These are phyloP conservation scores for Pilasporangium apinafurcum DNA, from an alignment of 352 stramenopile genomes.

Conservation along the genomic window DNA sequence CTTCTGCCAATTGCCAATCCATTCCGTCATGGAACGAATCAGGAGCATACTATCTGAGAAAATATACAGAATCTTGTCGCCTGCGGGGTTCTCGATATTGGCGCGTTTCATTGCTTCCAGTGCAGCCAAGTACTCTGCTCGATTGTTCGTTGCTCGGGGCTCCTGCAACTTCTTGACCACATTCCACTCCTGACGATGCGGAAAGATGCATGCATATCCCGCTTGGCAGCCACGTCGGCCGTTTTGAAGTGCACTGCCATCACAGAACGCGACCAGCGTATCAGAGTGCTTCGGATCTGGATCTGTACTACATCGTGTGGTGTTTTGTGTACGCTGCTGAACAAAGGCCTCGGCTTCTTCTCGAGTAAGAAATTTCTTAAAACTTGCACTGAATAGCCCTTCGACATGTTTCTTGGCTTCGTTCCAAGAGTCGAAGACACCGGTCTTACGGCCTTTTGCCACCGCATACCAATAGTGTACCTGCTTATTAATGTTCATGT, in stretches of 20 bases:
- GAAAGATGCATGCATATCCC: conserved; percentile 74
- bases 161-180: conserved; percentile 45
- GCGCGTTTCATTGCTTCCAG: conserved; percentile 57
- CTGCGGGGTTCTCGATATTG: conserved; percentile 39
- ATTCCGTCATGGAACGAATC: conserved; percentile 77
- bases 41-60: conserved; percentile 76
- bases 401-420: conserved; percentile 52
- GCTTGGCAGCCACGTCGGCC: conserved; percentile 40
- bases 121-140: conserved; percentile 48
- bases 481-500: neutral
- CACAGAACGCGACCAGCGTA: conserved; percentile 73
- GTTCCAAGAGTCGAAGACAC: conserved; percentile 47
- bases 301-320: conserved; percentile 1
- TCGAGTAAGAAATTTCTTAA: conserved; percentile 47
- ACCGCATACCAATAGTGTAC: conserved; percentile 43
- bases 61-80: conserved; percentile 41
- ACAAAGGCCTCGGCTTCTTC: conserved; percentile 47
- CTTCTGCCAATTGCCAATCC: conserved; percentile 49
- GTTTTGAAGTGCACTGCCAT: conserved; percentile 66
- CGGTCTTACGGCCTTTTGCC: conserved; percentile 36
- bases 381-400: conserved; percentile 39
- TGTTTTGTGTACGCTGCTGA: conserved; percentile 11
- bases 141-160: conserved; percentile 37
- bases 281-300: conserved; percentile 38
- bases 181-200: conserved; percentile 55